A percentile compares a stretch with the other conserved stretches of the same genome.
Evolutionary conservation across 805 yeast genomes (phyloP).

Genomic region (Yarrowia deformans): DNA sequence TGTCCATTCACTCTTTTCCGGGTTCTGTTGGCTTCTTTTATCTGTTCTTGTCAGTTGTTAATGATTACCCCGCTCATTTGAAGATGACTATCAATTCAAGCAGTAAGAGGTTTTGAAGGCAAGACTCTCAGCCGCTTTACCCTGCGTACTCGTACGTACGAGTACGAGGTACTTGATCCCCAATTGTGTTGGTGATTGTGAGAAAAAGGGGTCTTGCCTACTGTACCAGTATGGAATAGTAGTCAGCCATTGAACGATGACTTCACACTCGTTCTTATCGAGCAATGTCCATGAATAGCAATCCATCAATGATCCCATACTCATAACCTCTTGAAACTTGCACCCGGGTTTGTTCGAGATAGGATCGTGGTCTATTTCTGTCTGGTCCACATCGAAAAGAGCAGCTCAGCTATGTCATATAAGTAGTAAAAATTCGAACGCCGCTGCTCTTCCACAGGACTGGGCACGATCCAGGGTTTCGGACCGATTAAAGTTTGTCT

Average conservation of each 20-base stretch:
- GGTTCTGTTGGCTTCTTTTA: too few relatives aligned
- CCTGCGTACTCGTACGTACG: too few relatives aligned
- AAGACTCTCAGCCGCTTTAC: neutral
- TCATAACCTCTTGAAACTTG: too few relatives aligned
- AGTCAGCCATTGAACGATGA: too few relatives aligned
- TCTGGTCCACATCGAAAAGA: neutral
- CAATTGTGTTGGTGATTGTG: neutral
- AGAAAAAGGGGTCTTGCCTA: too few relatives aligned
- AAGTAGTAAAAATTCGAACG: neutral
- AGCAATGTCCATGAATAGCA: too few relatives aligned
- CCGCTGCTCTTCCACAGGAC: neutral
- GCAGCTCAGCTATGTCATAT: neutral
- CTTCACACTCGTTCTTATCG: too few relatives aligned
- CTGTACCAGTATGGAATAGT: too few relatives aligned
- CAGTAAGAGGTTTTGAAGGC: neutral
- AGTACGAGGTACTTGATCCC: too few relatives aligned
- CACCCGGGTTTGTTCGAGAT: too few relatives aligned
- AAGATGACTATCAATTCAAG: neutral
- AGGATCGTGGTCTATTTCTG: neutral
- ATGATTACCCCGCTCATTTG: neutral
- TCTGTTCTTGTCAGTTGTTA: neutral
- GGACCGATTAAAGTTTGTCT: conserved; percentile 9
- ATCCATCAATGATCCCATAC: too few relatives aligned
- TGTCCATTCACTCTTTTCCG: too few relatives aligned
- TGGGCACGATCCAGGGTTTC: conserved; percentile 2